Percentiles rank a stretch among this genome's conserved stretches.
Conservation (phyloP, 352 stramenopile genomes). For the Phytophthora ramorum region DNA sequence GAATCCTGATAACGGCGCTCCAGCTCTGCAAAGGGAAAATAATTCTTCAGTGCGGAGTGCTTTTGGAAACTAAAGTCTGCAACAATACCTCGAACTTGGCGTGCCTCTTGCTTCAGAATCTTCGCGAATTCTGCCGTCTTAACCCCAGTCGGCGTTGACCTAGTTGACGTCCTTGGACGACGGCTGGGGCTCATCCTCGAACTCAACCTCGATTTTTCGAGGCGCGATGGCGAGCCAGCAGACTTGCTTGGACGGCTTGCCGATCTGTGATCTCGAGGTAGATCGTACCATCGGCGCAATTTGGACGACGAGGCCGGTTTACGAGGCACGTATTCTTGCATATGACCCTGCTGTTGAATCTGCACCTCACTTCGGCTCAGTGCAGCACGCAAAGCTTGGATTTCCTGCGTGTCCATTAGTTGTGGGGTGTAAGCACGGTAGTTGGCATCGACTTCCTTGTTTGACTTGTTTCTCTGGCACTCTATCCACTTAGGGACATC, state of each 20-base stretch:
- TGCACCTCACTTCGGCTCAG: constrained; percentile 48
- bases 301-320: constrained; percentile 27
- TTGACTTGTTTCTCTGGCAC: constrained; percentile 9
- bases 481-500: constrained; percentile 1
- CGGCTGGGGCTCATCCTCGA: background rate
- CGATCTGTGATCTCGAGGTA: constrained; percentile 15
- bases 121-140: constrained; percentile 44
- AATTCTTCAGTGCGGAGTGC: background rate
- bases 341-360: constrained; percentile 48
- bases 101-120: constrained; percentile 46
- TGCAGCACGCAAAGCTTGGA: constrained; percentile 46
- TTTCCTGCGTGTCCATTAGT: constrained; percentile 65
- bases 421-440: constrained; percentile 48
- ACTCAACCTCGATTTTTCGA: background rate
- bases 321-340: constrained; percentile 56
- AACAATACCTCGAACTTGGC: constrained; percentile 45
- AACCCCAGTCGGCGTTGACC: background rate
- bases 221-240: constrained; percentile 16
- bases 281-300: constrained; percentile 20
- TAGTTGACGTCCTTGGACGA: constrained; percentile 3
- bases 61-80: background rate
- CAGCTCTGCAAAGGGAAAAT: constrained; percentile 39
- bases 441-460: constrained; percentile 2
- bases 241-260: constrained; percentile 18
- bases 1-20: constrained; percentile 59